Evolutionary conservation across 345 rosid species (phyloP), one percentile per base, ranked within the genome.

Genomic region (Citrus unshiu): DNA sequence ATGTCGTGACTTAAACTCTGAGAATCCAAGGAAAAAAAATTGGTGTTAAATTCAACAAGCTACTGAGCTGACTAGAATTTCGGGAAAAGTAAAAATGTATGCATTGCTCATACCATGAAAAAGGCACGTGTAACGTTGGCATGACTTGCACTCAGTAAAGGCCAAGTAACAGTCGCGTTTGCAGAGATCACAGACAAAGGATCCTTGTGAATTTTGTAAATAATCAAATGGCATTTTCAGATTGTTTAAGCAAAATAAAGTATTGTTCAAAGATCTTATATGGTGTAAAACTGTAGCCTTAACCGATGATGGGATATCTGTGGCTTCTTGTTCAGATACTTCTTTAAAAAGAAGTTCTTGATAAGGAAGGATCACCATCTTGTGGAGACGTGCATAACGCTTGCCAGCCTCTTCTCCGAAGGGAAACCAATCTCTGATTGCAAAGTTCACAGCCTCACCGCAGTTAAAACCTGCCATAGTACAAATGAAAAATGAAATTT

Each of bases 371-470:
- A 73, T 60, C 49, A 8, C 61, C 78, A 77, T 70, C 82, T 82
- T 85, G 79, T 70, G 68, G 29, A 87, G 88, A 32, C 61, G 64
- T 30, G 92, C 92, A 86, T 91, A 90, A 14, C 88, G 90, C 59
- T 70, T 30, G 65, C 92, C 86, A 34, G 95, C 92, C 6, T 84
- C 66, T 72, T 89, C 88, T 60, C 95, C 95, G n/a, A 84, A 80
- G 37, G 87, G 87, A 83, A 91, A 91, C 95, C 95, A 90, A 70
- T 88, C 89, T 25, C 82, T 86, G 68, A 82, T 75, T 9, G 93
- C 91, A 70, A 91, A 90, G 77, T 90, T 91, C 74, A 88, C 95
- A 70, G 92, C 93, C 85, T 91, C 95, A 0, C 91, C 89, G 35
- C 89, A 87, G 72, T 87, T 90, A 70, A 90, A 90, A 65, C 93